phyloP scores from a whole-genome alignment of 2,329 filamentous ascomycete species.

The Paraphoma sp. region DNA sequence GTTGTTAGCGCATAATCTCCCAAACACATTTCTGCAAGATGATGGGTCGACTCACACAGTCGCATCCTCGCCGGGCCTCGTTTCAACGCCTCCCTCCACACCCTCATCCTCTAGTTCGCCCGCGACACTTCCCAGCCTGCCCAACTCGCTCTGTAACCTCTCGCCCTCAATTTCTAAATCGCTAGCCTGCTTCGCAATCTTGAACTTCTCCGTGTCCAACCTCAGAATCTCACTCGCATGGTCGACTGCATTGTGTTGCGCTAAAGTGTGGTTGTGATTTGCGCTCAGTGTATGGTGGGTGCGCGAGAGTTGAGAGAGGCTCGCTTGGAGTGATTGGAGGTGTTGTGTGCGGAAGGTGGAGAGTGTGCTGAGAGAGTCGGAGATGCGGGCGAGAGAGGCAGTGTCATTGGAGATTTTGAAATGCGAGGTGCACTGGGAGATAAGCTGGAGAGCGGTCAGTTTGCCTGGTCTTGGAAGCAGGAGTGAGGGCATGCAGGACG shows the following conservation, averaged over 20 bases:
- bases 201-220: constrained; percentile 92
- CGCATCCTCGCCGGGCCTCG: constrained; percentile 58
- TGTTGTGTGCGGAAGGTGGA: constrained; percentile 82
- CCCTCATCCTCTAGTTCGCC: constrained; percentile 87
- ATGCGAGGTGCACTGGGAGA: constrained; percentile 88
- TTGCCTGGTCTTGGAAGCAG: constrained; percentile 2
- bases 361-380: constrained; percentile 83
- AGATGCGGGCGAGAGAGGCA: constrained; percentile 79
- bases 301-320: constrained; percentile 68
- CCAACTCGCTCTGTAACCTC: constrained; percentile 79
- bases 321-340: constrained; percentile 52
- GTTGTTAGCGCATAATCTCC: too few relatives aligned
- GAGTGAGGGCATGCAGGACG: constrained; percentile 33
- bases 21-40: too few relatives aligned
- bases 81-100: constrained; percentile 72
- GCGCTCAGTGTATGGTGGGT: constrained; percentile 75
- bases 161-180: constrained; percentile 96
- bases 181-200: constrained; percentile 86
- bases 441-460: constrained; percentile 66
- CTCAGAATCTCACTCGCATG: constrained; percentile 86
- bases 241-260: constrained; percentile 75
- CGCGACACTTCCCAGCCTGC: constrained; percentile 75
- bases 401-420: constrained; percentile 96
- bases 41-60: constrained; percentile 49
- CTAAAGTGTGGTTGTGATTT: constrained; percentile 78